Evolutionary conservation across 495 filamentous ascomycete species (phyloP).

Genomic region (Tuber borchii): DNA sequence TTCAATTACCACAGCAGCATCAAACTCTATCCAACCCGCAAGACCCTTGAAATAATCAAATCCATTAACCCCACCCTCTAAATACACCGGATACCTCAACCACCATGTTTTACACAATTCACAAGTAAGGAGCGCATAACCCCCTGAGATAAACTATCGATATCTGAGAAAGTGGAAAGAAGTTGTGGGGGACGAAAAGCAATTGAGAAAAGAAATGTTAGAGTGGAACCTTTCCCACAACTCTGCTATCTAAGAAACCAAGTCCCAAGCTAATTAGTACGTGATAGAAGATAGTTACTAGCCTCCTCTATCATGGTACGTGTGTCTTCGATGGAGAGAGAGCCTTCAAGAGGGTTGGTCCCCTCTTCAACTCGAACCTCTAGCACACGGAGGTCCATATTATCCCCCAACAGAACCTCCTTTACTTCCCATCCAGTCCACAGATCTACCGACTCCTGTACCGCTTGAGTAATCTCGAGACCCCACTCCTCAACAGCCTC

Average conservation of each 20-base stretch:
- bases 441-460: not conserved
- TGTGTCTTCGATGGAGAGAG: not conserved
- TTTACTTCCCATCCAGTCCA: not conserved
- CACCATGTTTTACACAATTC: not conserved
- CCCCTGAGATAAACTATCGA: not conserved
- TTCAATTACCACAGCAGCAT: not conserved
- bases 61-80: not conserved
- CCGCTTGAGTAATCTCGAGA: not conserved
- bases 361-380: not conserved
- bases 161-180: not conserved
- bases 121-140: not conserved
- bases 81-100: not conserved
- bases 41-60: not conserved
- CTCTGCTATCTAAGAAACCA: not conserved
- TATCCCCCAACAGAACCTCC: not conserved
- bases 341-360: not conserved
- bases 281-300: not conserved
- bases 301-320: not conserved
- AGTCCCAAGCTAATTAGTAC: not conserved
- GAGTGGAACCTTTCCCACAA: too few species aligned
- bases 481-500: not conserved
- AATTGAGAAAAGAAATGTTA: too few species aligned
- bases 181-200: too few species aligned
- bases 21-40: not conserved
- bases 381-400: not conserved